Evolutionary conservation across 352 stramenopile species (phyloP), one percentile per base, ranked within the genome.

Genomic region (Phytophthora podocarpi): DNA sequence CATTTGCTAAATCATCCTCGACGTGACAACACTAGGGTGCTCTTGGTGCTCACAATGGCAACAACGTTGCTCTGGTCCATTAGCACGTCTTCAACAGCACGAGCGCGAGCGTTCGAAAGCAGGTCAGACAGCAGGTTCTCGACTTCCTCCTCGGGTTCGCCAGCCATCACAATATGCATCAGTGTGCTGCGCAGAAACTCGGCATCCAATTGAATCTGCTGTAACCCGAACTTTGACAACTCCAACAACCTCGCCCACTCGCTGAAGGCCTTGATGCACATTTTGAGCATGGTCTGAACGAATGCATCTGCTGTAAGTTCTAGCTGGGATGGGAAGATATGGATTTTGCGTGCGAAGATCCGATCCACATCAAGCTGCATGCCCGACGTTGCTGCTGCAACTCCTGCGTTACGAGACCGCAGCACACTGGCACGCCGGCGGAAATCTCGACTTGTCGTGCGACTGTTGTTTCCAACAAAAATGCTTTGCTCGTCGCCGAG

Each of bases 61-160:
- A 91, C 82, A 21, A 95, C 74, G 23, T 72, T 89, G 63, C 81
- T 93, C 23, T 90, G 80, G 32, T 95, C 84, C 84, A 95, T 92
- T n/a, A 95, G 54, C 11, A 74, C 41, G 39, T 91, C 82, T 28
- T 91, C 75, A 6, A 72, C 15, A 1, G 86, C 70, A 7, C 84
- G 78, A 37, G 86, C 76, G n/a, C 82, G 82, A 15, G 82, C 81
- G 50, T 82, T 92, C n/a, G 84, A 89, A 10, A 95, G 60, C 37
- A 95, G 30, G 32, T 93, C 84, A 0, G 80, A 91, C 20, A 95
- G 47, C 47, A 95, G 46, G 45, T 74, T 89, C 45, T 95, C 82
- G 6, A 93, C 46, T 67, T 93, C 86, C 18, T 93, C 74, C n/a
- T 68, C 61, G 13, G 59, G 54, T 40, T 67, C 64, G 11, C 57